These are phyloP conservation scores for Hymenoscyphus occultus DNA, from an alignment of 2,329 filamentous ascomycete species.

Conservation along the genomic window DNA sequence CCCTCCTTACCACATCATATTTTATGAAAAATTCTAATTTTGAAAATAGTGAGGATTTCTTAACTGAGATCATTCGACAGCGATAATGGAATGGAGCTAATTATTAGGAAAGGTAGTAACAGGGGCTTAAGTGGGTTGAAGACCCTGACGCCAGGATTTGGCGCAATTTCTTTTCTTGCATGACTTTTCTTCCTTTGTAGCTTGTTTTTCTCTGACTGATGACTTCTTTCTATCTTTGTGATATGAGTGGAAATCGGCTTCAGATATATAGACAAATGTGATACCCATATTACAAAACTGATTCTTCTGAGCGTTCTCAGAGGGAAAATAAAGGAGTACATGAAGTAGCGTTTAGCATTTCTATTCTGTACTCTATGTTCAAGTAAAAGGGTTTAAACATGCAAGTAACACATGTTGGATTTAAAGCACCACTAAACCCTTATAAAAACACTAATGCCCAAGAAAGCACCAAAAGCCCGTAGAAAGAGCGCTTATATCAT, in stretches of 20 bases:
- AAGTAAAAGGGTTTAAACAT: too few relatives aligned
- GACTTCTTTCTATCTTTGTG: not conserved
- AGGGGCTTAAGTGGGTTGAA: slow-evolving; percentile 2
- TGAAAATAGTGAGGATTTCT: slow-evolving; percentile 34
- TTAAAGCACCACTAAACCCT: too few relatives aligned
- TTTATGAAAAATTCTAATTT: slow-evolving; percentile 12
- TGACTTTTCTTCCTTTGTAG: not conserved
- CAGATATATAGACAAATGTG: slow-evolving; percentile 2
- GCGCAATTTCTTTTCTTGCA: not conserved
- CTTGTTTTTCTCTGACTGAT: not conserved
- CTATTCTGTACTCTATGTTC: too few relatives aligned
- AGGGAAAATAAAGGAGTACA: too few relatives aligned
- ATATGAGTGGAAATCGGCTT: not conserved
- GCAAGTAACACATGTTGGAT: too few relatives aligned
- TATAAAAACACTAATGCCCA: too few relatives aligned
- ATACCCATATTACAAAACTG: not conserved
- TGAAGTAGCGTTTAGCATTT: too few relatives aligned
- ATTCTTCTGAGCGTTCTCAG: not conserved
- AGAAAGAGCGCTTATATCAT: too few relatives aligned
- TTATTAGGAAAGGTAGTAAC: not conserved
- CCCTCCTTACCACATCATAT: not conserved
- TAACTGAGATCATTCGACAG: slow-evolving; percentile 35
- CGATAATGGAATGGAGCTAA: slow-evolving; percentile 17
- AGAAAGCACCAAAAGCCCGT: too few relatives aligned
- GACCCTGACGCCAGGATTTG: not conserved